These are phyloP conservation scores for Smallanthus sonchifolius DNA, from an alignment of 129 eudicot species.

Conservation along the genomic window DNA sequence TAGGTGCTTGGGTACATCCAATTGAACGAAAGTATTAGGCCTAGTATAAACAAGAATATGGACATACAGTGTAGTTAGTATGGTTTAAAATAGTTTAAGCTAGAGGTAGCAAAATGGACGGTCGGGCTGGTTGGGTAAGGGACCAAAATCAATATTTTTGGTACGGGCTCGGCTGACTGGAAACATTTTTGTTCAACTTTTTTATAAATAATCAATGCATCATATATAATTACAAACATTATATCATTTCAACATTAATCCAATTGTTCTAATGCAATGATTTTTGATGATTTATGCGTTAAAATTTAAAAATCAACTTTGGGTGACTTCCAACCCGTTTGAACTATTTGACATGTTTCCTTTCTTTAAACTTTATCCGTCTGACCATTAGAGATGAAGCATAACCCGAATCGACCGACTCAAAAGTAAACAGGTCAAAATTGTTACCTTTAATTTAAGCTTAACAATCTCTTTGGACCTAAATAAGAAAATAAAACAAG, in stretches of 20 bases:
- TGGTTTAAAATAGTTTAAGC: not conserved
- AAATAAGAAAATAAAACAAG: not conserved
- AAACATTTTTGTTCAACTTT: not conserved
- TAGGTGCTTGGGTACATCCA: constrained; percentile 76
- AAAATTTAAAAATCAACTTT: not conserved
- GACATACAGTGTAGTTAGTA: constrained; percentile 5
- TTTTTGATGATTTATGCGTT: not conserved
- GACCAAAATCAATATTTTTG: not conserved
- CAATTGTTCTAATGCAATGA: not conserved
- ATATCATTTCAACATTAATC: not conserved
- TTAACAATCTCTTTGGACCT: not conserved
- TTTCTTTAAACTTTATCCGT: not conserved
- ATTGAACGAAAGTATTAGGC: constrained; percentile 61
- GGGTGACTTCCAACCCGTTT: not conserved
- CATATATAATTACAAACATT: too few relatives aligned
- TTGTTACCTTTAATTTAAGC: not conserved
- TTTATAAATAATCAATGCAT: not conserved
- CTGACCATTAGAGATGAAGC: not conserved
- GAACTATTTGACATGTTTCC: not conserved
- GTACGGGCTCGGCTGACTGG: not conserved
- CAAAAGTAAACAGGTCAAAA: not conserved
- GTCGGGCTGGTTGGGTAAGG: not conserved
- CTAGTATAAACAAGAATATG: constrained; percentile 31
- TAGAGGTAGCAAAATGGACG: not conserved
- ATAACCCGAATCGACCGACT: not conserved